Base-by-base conservation (phyloP, 2,329 filamentous ascomycete genomes). In the Sporothrix pseudoabietina region DNA sequence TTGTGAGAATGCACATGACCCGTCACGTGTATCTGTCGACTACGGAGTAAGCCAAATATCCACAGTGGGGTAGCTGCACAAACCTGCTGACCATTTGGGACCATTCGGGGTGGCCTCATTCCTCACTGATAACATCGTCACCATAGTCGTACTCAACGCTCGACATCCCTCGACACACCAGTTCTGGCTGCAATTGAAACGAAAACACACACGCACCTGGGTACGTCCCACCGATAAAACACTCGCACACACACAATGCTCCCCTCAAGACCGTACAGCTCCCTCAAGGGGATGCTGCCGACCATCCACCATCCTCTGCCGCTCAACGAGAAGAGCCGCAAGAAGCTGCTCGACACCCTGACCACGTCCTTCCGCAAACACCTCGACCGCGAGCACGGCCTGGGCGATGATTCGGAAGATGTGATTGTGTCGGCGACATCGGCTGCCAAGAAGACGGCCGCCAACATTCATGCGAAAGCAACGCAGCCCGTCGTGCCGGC, bases 351-450 rank as follows among this genome's bases (percentile, higher is more conserved):
- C 75, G 83, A 88, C 71, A 83, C 84, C 47, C 83, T 90, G 70
- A 89, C 88, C 69, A 80, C 82, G 6, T 89, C 87, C 2, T 90
- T 90, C 78, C 84, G 87, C 70, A 83, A 83, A 72, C 85, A 88
- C 41, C 85, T 90, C n/a, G 87, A 89, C 77, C 83, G 81, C 59
- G 87, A 89, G 77, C 86, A 89, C 77, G 87, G 87, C 74, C 84
- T 81, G 77, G 78, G 82, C 41, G 75, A 80, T 19, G 78, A 80
- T 16, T 78, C 82, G 9, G 75, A 75, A 10, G 74, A 69, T n/a
- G 26, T 30, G 5, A 26, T 49, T 22, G 59, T 22, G 32, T 26
- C 49, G 22, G 44, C 57, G 22, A 57, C 63, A 19, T 16, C 52
- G 19, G n/a, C 35, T 0, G 32, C 32, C 16, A 54, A 30, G 26